Percentiles rank a stretch among this genome's conserved stretches.
phyloP scores from a whole-genome alignment of 345 rosid species.

The Lenwebbia sp. region DNA sequence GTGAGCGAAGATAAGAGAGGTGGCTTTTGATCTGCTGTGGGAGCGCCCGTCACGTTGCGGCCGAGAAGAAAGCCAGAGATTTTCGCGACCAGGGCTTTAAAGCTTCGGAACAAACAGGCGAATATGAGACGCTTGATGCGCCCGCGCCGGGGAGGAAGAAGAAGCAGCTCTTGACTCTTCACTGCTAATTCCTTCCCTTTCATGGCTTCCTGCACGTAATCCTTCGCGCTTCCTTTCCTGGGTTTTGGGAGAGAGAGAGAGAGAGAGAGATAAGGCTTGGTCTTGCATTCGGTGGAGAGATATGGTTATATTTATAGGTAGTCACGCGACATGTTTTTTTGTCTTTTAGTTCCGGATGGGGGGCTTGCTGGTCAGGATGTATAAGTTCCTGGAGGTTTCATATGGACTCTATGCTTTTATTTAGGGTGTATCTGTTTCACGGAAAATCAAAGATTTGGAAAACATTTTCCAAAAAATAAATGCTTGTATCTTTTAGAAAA shows the following conservation, averaged over 20 bases:
- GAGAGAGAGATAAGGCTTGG: neutral
- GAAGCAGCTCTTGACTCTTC: neutral
- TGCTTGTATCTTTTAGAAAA: too few relatives aligned
- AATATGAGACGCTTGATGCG: neutral
- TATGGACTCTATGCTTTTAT: too few relatives aligned
- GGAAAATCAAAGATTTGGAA: too few relatives aligned
- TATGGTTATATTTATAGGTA: neutral
- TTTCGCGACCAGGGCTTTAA: neutral
- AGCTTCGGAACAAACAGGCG: neutral
- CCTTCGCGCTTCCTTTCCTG: neutral
- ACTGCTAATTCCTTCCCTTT: neutral
- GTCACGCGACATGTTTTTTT: neutral
- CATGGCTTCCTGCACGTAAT: neutral
- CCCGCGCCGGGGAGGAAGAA: neutral
- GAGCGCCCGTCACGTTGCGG: neutral
- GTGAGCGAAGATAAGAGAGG: neutral
- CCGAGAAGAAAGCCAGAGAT: neutral
- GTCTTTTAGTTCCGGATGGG: too few relatives aligned
- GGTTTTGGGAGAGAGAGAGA: neutral
- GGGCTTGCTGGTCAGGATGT: too few relatives aligned
- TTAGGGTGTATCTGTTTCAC: too few relatives aligned
- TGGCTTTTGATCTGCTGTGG: neutral
- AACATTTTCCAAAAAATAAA: too few relatives aligned
- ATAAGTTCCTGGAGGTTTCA: too few relatives aligned
- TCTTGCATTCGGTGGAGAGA: neutral